Evolutionary conservation across 1,284 basidiomycete species (phyloP), one percentile per base, ranked within the genome.

Genomic region (Irpex sp.): DNA sequence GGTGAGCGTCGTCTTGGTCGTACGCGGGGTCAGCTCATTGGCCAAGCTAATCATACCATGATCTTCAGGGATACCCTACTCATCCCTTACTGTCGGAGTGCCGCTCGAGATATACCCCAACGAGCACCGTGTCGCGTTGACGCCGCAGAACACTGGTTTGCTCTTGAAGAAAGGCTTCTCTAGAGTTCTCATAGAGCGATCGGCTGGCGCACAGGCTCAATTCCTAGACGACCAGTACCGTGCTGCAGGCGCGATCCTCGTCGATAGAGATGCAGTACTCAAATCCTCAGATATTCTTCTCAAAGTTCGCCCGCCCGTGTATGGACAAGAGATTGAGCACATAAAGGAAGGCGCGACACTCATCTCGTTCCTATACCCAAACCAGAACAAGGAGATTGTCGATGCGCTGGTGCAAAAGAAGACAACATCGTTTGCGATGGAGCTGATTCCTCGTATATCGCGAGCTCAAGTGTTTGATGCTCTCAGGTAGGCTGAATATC

Each of bases 391-490:
- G 71, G 74, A 78, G 35, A 78, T 89, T 57, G 84, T 93, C 45
- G 84, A 91, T 65, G 78, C 79, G 58, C 75, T 93, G 66, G 82
- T 86, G 10, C 74, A 80, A 23, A 81, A 83, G 60, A 84, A 83
- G 62, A 79, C 87, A 51, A 91, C 86, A 61, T 83, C 83, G 33
- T 90, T 90, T 67, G 84, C 80, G 3, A 94, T 94, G 91, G 91
- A 94, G 72, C 86, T 89, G 82, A 91, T 94, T 75, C 91, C 91
- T 66, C 84, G 91, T 63, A 93, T 94, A 67, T 93, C 90, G 61
- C 83, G 91, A 59, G 92, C 91, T 47, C 91, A 94, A 72, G 87
- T 89, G 23, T 93, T 92, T 67, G 91, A 94, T 73, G 91, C 88
- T 47, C 75, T 94, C 65, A 92, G 90, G 89, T 88, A 60, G 57